Base-by-base conservation (phyloP, 2,329 filamentous ascomycete genomes). In the Akanthomyces muscarius region DNA sequence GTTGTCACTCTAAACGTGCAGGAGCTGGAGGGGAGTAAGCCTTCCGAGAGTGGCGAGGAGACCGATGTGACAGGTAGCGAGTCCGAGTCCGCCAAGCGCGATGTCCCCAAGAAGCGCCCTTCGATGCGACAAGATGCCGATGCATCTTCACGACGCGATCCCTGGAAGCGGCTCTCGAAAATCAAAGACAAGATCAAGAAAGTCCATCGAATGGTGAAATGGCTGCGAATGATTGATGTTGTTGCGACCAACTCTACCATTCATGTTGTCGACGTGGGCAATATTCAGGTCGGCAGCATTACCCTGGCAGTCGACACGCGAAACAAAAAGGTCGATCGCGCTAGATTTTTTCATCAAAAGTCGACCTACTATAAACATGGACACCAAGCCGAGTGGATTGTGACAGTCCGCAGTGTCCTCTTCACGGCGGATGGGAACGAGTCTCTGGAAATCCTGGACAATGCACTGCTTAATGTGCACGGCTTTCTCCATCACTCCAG, bases 311-410 rank as follows among this genome's bases (percentile, higher is more conserved):
- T 99, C 60, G 94, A 99, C 72, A 98, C 95, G 7, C 83, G 96
- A 68, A 88, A 87, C 65, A 96, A 96, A 77, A 94, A 93, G 76
- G 91, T 97, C 36, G 93, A 97, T 72, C 86, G 92, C 61, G 92
- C 91, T 64, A 89, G 92, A 51, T 88, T 96, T 70, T 97, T 97
- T 75, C 89, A 93, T 69, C 91, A 92, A 71, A 84, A 89, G 75
- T 87, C 87, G 71, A 74, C 75, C 38, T 76, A 74, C 16, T 71
- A 86, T 56, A 87, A 89, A 69, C 83, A 75, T 59, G 83, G 77
- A 51, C 72, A 85, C 53, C 92, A 95, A 45, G 94, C 93, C 1
- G 96, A 99, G 79, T 99, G 96, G 94, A 94, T 96, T 66, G 83
- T 96, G 69, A 89, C 89, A 8, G 76, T 94, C 58, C 87, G 91